These are phyloP conservation scores for Curvularia hawaiiensis DNA, from an alignment of 2,329 filamentous ascomycete genomes.

Conservation along the genomic window DNA sequence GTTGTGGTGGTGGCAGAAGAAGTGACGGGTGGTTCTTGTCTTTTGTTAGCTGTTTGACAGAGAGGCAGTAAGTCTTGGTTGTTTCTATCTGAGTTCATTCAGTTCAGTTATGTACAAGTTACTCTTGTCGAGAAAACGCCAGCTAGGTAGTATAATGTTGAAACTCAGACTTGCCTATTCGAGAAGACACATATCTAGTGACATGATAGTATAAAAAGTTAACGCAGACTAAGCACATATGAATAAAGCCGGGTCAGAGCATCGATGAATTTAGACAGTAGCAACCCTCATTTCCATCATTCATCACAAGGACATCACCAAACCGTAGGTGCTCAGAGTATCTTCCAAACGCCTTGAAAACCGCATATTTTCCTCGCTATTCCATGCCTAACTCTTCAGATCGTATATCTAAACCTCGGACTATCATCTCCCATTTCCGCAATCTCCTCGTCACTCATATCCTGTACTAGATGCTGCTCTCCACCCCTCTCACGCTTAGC, in stretches of 20 bases:
- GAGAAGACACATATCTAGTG: too few species aligned
- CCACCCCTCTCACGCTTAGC: conserved; percentile 46
- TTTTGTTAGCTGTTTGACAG: neutral
- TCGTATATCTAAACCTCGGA: conserved; percentile 52
- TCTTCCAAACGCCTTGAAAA: too few species aligned
- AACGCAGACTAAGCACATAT: too few species aligned
- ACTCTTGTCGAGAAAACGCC: neutral
- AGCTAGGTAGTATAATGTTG: neutral
- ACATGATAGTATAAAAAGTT: too few species aligned
- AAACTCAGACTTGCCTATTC: neutral
- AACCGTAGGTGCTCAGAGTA: too few species aligned
- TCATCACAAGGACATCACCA: too few species aligned
- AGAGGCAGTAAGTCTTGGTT: neutral
- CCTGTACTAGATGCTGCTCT: conserved; percentile 48
- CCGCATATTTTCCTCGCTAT: neutral
- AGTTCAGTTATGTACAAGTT: neutral
- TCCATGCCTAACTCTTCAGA: neutral
- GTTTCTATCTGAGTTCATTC: neutral
- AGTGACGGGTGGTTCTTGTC: neutral
- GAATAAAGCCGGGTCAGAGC: too few species aligned
- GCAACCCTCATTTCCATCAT: too few species aligned
- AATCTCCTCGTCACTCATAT: conserved; percentile 51
- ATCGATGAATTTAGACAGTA: too few species aligned
- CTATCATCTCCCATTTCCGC: conserved; percentile 54
- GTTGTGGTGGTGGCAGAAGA: conserved; percentile 35